phyloP scores from a whole-genome alignment of 148 eudicot genomes.

The Talinum fruticosum region DNA sequence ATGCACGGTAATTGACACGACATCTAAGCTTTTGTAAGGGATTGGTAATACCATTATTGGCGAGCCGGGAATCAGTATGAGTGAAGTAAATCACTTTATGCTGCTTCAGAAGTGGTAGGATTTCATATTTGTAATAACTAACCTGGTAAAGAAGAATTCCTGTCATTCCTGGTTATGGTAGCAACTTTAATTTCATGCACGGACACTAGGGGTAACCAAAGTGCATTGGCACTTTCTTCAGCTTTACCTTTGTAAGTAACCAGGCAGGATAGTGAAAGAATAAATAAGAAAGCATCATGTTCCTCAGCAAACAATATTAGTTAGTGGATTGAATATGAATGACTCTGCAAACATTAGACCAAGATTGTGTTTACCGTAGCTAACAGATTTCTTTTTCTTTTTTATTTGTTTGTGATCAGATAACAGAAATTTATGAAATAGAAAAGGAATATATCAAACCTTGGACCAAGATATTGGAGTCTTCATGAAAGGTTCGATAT shows the following conservation, averaged over 20 bases:
- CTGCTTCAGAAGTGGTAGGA: slow-evolving; percentile 85
- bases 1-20: slow-evolving; percentile 79
- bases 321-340: background rate
- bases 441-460: slow-evolving; percentile 35
- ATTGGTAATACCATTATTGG: slow-evolving; percentile 72
- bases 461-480: slow-evolving; percentile 98
- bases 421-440: background rate
- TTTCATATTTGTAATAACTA: slow-evolving; percentile 74
- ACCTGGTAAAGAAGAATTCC: slow-evolving; percentile 43
- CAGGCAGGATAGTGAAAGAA: background rate
- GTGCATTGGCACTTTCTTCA: background rate
- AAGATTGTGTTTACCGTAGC: background rate
- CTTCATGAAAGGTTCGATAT: slow-evolving; percentile 66
- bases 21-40: slow-evolving; percentile 89
- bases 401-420: too few relatives aligned
- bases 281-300: background rate
- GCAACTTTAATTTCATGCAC: background rate
- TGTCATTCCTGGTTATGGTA: slow-evolving; percentile 2
- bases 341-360: background rate
- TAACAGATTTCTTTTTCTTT: too few relatives aligned
- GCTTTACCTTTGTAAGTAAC: background rate
- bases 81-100: slow-evolving; percentile 90
- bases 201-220: background rate
- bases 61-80: slow-evolving; percentile 92
- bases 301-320: background rate